Conservation (phyloP, 2,329 filamentous ascomycete genomes). For the Albifimbria verrucaria region DNA sequence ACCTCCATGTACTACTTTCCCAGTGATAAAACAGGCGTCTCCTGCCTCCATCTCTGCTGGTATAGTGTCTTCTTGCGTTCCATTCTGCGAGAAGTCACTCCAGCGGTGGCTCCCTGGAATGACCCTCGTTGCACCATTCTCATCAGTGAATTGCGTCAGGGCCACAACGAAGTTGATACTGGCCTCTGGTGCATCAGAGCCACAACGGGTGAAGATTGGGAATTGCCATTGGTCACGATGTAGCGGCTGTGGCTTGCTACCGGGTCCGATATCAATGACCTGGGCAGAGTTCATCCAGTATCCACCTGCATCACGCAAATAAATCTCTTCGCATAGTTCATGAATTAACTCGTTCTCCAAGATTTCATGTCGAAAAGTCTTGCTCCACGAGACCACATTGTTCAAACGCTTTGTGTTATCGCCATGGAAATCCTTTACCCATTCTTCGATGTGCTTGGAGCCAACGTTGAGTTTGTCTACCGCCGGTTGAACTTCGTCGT, state of each 20-base stretch:
- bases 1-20: constrained; percentile 28
- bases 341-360: constrained; percentile 24
- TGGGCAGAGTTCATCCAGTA: constrained; percentile 24
- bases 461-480: background rate
- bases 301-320: constrained; percentile 18
- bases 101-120: constrained; percentile 20
- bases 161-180: constrained; percentile 16
- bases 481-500: background rate
- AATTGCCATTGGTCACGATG: constrained; percentile 18
- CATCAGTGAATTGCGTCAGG: constrained; percentile 11
- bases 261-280: constrained; percentile 17
- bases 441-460: constrained; percentile 2
- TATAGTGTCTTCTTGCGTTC: constrained; percentile 13
- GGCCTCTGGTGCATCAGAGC: constrained; percentile 9
- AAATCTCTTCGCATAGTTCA: constrained; percentile 18
- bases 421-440: constrained; percentile 12
- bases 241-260: constrained; percentile 15
- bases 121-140: constrained; percentile 16
- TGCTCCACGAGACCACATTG: constrained; percentile 17
- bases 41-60: constrained; percentile 24
- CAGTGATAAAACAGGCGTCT: constrained; percentile 25
- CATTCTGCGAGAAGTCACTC: constrained; percentile 14
- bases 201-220: constrained; percentile 6
- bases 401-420: constrained; percentile 21
- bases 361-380: constrained; percentile 22